phyloP scores from a whole-genome alignment of 1,284 basidiomycete genomes.

The Sporisorium sorghi region DNA sequence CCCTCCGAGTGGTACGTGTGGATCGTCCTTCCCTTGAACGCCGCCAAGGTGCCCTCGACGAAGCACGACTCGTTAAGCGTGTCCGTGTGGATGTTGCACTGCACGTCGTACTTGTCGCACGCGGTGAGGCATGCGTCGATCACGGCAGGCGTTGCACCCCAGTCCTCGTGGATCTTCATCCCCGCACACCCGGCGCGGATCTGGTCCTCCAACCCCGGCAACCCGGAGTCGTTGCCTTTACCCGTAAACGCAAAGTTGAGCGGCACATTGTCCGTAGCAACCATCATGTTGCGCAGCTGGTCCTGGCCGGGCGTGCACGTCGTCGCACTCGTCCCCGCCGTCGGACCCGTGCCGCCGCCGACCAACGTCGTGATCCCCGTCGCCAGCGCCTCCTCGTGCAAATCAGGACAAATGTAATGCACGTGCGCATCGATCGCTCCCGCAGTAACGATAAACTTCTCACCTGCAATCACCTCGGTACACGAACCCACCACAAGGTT shows the following conservation, averaged over 20 bases:
- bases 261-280: constrained; percentile 83
- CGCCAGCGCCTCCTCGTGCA: constrained; percentile 75
- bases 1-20: constrained; percentile 76
- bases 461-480: constrained; percentile 83
- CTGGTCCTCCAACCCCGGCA: constrained; percentile 80
- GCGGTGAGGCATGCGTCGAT: constrained; percentile 83
- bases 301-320: constrained; percentile 82
- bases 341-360: constrained; percentile 83
- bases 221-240: constrained; percentile 86
- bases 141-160: constrained; percentile 90
- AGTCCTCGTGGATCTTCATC: constrained; percentile 97
- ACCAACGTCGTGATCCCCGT: constrained; percentile 71
- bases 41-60: constrained; percentile 90
- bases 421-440: constrained; percentile 89
- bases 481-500: constrained; percentile 72
- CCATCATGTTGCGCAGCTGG: constrained; percentile 63
- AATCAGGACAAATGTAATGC: constrained; percentile 89
- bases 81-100: constrained; percentile 97
- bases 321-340: constrained; percentile 89
- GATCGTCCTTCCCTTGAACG: constrained; percentile 90
- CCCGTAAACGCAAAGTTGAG: constrained; percentile 89
- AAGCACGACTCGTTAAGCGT: constrained; percentile 78
- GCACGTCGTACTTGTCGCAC: constrained; percentile 92
- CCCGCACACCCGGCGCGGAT: constrained; percentile 88
- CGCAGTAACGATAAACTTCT: constrained; percentile 91